A percentile compares a stretch with the other conserved stretches of the same genome.
These are phyloP conservation scores for Eimeria maxima DNA, from an alignment of 169 alveolate species.

Conservation along the genomic window DNA sequence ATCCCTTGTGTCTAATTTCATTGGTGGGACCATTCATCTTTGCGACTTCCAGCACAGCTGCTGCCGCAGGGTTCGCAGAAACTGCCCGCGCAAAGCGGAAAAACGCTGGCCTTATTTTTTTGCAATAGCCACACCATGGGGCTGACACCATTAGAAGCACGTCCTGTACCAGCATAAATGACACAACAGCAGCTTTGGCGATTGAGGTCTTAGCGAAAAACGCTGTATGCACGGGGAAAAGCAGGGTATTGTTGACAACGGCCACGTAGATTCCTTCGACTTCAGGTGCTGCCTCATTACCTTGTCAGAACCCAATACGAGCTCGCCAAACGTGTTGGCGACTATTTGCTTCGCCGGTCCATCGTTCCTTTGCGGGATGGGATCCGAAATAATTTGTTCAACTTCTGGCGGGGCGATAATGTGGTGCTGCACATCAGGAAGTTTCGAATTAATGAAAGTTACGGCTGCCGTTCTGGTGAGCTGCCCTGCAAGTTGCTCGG, in stretches of 20 bases:
- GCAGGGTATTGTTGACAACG: background rate
- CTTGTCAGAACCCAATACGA: slow-evolving; percentile 58
- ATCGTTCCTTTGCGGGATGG: slow-evolving; percentile 68
- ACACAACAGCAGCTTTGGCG: background rate
- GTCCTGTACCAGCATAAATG: slow-evolving; percentile 84
- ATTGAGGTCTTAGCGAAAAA: background rate
- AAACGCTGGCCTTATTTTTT: slow-evolving; percentile 94
- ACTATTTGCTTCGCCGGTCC: slow-evolving; percentile 77
- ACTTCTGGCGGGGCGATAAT: slow-evolving; percentile 64
- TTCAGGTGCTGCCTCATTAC: background rate
- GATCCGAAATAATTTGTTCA: slow-evolving; percentile 60
- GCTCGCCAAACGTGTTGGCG: slow-evolving; percentile 65
- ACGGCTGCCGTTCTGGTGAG: slow-evolving; percentile 55
- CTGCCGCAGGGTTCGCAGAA: slow-evolving; percentile 61
- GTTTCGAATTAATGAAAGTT: slow-evolving; percentile 35
- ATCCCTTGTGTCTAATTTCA: slow-evolving; percentile 42
- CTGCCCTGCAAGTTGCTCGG: slow-evolving; percentile 47
- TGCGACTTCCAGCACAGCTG: slow-evolving; percentile 69
- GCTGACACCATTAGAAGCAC: slow-evolving; percentile 97
- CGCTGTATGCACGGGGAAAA: background rate
- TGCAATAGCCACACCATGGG: slow-evolving; percentile 99
- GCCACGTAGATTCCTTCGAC: background rate
- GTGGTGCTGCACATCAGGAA: slow-evolving; percentile 50
- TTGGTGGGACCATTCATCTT: slow-evolving; percentile 81
- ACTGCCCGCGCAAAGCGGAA: slow-evolving; percentile 84